Base-by-base conservation (phyloP, 257 asterid species). In the Primulina huaijiensis region DNA sequence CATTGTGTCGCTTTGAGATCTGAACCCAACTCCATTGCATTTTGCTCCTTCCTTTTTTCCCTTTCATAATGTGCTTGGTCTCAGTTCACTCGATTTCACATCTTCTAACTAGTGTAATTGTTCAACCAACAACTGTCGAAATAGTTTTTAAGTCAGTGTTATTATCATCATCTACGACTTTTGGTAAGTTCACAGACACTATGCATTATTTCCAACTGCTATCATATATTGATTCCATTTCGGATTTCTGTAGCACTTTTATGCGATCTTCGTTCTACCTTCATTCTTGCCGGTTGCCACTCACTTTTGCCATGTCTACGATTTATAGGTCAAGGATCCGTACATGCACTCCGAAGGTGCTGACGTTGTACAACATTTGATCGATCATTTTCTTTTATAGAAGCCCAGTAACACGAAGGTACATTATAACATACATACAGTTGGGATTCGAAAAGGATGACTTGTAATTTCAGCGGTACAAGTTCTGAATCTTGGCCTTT, bases 301-400 rank as follows among this genome's bases (percentile, higher is more conserved):
- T 25, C 46, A 43, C 33, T 34, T 62, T 31, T 21, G 56, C 62
- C n/a, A 25, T 21, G 25, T 31, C 17, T 16, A 17, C 46, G 57
- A 67, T 38, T 33, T 76, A 75, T 85, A 94, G 99, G 99, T 91
- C 33, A 91, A 94, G 76, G 95, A 88, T 74, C 81, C 65, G 9
- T 50, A 73, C 75, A 82, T 79, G 86, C 96, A 92, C 77, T 76
- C 89, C 20, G 98, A 94, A 71, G 99, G 99, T 1, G 89, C 88
- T 52, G 98, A 94, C 25, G 96, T 91, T 74, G 81, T 94, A 79
- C 97, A 86, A 73, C 99, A 94, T 73, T 85, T 94, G 86, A 92
- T 94, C 20, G 98, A 94, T 72, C 94, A 84, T 72, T 89, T 94
- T 78, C 82, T 75, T 58, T 46, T 85, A 46, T 87, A 86, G 81